Conservation (phyloP, 2,329 filamentous ascomycete species). For the Aspergillus piperis region DNA sequence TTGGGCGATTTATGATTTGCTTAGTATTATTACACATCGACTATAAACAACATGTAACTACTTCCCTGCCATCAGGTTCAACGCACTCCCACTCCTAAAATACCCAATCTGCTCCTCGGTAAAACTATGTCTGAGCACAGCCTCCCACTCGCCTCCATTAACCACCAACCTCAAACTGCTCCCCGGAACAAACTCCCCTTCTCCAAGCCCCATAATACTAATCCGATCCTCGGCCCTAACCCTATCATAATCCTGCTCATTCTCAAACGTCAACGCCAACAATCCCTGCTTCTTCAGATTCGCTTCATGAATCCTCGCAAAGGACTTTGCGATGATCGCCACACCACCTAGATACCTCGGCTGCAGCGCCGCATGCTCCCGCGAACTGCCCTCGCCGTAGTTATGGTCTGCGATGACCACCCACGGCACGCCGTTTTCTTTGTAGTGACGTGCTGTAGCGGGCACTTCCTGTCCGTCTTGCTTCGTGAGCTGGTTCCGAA, state of each 20-base stretch:
- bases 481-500: neutral
- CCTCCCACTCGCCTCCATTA: neutral
- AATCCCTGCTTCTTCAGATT: slow-evolving; percentile 2
- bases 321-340: neutral
- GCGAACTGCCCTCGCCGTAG: neutral
- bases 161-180: neutral
- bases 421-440: neutral
- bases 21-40: too few relatives aligned
- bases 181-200: neutral
- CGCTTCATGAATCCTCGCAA: neutral
- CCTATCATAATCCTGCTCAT: neutral
- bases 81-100: neutral
- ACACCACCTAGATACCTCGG: slow-evolving; percentile 1
- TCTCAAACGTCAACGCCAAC: neutral
- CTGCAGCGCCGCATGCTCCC: slow-evolving; percentile 4
- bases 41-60: neutral
- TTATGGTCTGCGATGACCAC: slow-evolving; percentile 1
- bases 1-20: neutral
- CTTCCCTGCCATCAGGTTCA: neutral
- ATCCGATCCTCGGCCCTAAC: neutral
- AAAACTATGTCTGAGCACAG: neutral
- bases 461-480: neutral
- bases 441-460: neutral
- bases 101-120: slow-evolving; percentile 1
- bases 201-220: neutral